phyloP scores from a whole-genome alignment of 345 rosid species.

The Ceriops decandra region DNA sequence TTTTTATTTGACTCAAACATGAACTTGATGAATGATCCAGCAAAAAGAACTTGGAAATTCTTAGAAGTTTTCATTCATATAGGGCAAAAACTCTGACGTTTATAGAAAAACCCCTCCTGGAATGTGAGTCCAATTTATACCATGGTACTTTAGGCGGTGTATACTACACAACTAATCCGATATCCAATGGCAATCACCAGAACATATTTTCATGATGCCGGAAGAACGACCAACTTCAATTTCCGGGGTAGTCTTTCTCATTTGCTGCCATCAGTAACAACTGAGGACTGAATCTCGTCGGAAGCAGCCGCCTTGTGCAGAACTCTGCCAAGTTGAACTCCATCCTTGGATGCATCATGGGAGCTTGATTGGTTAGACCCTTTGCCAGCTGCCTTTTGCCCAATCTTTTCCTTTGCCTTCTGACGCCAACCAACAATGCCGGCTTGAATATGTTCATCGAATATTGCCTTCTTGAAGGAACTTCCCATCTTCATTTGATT shows the following conservation, averaged over 20 bases:
- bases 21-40: too few relatives aligned
- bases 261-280: too few relatives aligned
- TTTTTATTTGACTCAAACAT: too few relatives aligned
- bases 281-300: slow-evolving; percentile 22
- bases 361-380: slow-evolving; percentile 25
- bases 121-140: too few relatives aligned
- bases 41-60: too few relatives aligned
- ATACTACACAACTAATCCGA: too few relatives aligned
- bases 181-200: too few relatives aligned
- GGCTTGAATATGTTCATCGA: slow-evolving; percentile 18
- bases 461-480: slow-evolving; percentile 26
- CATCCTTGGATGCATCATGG: neutral
- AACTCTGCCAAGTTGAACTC: slow-evolving; percentile 26
- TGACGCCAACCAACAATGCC: slow-evolving; percentile 20
- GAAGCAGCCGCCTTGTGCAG: slow-evolving; percentile 10
- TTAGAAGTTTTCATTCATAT: too few relatives aligned
- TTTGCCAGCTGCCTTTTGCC: neutral
- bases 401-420: slow-evolving; percentile 20
- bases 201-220: neutral
- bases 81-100: too few relatives aligned
- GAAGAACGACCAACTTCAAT: neutral
- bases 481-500: slow-evolving; percentile 35
- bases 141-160: too few relatives aligned
- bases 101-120: too few relatives aligned
- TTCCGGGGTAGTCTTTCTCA: neutral